Percentiles rank a stretch among this genome's conserved stretches.
These are phyloP conservation scores for Paspalum notatum DNA, from an alignment of 176 grass and related monocot species.

Conservation along the genomic window DNA sequence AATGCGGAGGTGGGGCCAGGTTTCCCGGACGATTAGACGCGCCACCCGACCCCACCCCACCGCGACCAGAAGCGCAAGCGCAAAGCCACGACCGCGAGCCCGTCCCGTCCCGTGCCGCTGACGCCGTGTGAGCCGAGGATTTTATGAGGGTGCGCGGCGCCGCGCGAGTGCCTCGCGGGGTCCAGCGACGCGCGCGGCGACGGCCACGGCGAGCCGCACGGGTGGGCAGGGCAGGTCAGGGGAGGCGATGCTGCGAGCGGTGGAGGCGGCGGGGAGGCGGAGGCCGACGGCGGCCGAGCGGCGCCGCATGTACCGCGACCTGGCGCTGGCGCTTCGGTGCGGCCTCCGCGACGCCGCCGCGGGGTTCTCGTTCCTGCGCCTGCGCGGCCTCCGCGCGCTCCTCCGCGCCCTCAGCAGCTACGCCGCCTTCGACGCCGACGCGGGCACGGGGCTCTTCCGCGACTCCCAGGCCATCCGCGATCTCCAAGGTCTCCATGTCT, in stretches of 20 bases:
- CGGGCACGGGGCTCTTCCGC: constrained; percentile 39
- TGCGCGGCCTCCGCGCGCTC: constrained; percentile 56
- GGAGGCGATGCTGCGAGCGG: not conserved
- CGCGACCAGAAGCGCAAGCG: too few relatives aligned
- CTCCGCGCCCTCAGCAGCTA: constrained; percentile 52
- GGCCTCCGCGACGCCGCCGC: constrained; percentile 56
- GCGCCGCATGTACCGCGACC: constrained; percentile 47
- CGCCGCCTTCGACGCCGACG: constrained; percentile 18
- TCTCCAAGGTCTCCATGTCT: constrained; percentile 46
- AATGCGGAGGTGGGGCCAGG: constrained; percentile 1
- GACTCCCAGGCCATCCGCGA: constrained; percentile 55
- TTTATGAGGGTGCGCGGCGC: too few relatives aligned
- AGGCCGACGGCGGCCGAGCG: constrained; percentile 40
- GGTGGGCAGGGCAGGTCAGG: too few relatives aligned
- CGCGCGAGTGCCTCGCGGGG: not conserved
- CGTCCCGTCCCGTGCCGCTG: not conserved
- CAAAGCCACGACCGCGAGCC: constrained; percentile 16
- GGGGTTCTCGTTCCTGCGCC: constrained; percentile 60
- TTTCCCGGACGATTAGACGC: constrained; percentile 11
- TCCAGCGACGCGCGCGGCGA: not conserved
- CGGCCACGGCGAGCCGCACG: not conserved
- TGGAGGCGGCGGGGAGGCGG: not conserved
- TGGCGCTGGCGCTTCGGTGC: constrained; percentile 51
- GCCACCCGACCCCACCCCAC: constrained; percentile 43
- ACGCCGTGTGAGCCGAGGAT: too few relatives aligned